Evolutionary conservation across 805 yeast genomes (phyloP).

Genomic region (Yarrowia osloensis): DNA sequence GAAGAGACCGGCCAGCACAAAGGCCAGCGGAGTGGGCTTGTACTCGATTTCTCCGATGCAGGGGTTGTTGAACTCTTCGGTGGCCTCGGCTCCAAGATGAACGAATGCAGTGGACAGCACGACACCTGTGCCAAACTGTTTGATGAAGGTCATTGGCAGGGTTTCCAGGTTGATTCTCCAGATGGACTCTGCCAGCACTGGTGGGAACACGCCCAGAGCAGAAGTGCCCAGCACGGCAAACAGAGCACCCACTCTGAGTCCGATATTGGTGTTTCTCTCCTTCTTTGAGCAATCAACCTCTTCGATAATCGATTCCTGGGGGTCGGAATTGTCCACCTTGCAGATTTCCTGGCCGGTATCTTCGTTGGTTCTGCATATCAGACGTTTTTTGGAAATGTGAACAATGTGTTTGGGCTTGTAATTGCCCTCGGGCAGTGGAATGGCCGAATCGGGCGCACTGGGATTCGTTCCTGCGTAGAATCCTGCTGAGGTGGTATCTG

Average conservation of each 20-base stretch:
- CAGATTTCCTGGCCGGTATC: conserved; percentile 21
- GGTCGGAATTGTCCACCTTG: conserved; percentile 24
- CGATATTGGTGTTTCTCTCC: conserved; percentile 12
- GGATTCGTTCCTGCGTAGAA: conserved; percentile 18
- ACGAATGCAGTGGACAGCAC: conserved; percentile 80
- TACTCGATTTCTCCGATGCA: conserved; percentile 63
- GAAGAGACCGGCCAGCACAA: conserved; percentile 52
- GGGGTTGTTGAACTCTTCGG: conserved; percentile 54
- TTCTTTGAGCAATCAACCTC: conserved; percentile 22
- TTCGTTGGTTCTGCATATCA: conserved; percentile 19
- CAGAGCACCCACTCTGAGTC: conserved; percentile 25
- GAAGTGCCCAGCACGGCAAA: conserved; percentile 22
- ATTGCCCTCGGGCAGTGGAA: neutral
- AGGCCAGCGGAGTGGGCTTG: conserved; percentile 54
- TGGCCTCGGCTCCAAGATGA: conserved; percentile 71
- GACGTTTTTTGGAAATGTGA: neutral
- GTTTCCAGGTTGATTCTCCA: conserved; percentile 26
- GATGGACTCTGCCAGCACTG: conserved; percentile 25
- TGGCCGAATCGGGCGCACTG: neutral
- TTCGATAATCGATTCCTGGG: conserved; percentile 9
- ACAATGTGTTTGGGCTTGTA: conserved; percentile 5
- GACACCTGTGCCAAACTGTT: conserved; percentile 79
- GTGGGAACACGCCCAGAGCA: conserved; percentile 26
- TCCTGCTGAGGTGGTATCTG: neutral
- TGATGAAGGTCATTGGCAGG: conserved; percentile 28